A percentile compares a stretch with the other conserved stretches of the same genome.
These are phyloP conservation scores for Solanum rostratum DNA, from an alignment of 257 asterid genomes.

Conservation along the genomic window DNA sequence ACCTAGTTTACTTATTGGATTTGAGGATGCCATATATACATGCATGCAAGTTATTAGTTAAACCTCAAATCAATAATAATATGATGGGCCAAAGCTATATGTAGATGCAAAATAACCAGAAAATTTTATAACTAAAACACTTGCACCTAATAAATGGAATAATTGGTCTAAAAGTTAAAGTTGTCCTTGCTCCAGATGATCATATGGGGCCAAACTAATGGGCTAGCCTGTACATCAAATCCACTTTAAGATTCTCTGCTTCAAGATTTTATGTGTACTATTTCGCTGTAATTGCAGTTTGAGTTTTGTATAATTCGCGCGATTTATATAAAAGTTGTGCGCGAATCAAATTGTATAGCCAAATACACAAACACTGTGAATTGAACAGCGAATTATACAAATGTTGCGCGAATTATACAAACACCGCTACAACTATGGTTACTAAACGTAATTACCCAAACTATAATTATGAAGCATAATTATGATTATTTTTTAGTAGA, in stretches of 20 bases:
- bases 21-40: background rate
- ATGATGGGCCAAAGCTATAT: background rate
- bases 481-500: too few relatives aligned
- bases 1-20: background rate
- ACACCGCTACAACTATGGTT: too few relatives aligned
- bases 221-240: background rate
- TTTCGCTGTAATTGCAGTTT: too few relatives aligned
- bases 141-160: background rate
- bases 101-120: background rate
- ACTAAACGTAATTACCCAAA: too few relatives aligned
- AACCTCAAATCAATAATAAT: background rate
- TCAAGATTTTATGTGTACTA: background rate
- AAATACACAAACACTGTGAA: too few relatives aligned
- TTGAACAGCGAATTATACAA: too few relatives aligned
- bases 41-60: background rate
- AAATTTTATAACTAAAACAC: background rate
- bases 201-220: background rate
- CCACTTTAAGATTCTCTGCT: background rate
- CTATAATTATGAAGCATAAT: too few relatives aligned
- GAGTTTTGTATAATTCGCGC: too few relatives aligned
- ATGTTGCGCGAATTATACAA: too few relatives aligned
- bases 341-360: too few relatives aligned
- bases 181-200: background rate
- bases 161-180: background rate
- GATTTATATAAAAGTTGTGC: too few relatives aligned